A percentile compares a stretch with the other conserved stretches of the same genome.
phyloP scores from a whole-genome alignment of 179 eudicot genomes.

The Vitellaria paradoxa region DNA sequence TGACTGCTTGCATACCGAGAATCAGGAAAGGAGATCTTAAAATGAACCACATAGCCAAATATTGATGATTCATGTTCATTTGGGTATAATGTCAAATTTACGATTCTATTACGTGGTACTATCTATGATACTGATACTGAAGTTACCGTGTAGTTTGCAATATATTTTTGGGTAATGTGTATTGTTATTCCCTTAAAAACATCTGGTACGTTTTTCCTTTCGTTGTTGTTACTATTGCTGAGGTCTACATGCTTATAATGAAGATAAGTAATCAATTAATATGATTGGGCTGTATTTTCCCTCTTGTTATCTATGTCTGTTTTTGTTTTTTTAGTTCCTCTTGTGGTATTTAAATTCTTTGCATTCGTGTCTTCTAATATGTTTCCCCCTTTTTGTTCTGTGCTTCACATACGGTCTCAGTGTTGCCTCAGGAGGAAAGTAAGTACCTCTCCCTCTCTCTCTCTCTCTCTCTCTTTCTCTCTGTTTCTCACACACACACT shows the following conservation, averaged over 20 bases:
- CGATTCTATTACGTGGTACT: too few species aligned
- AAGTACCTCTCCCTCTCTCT: slow-evolving; percentile 31
- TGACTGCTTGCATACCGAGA: too few species aligned
- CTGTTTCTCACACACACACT: too few species aligned
- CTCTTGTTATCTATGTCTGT: neutral
- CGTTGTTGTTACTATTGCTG: neutral
- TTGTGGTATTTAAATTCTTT: slow-evolving; percentile 12
- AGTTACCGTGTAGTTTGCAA: too few species aligned
- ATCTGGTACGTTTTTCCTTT: neutral
- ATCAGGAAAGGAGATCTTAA: too few species aligned
- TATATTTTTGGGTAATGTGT: neutral
- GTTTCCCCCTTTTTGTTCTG: slow-evolving; percentile 29
- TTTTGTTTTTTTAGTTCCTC: slow-evolving; percentile 11
- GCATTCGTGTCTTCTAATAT: slow-evolving; percentile 14
- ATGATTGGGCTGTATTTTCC: neutral
- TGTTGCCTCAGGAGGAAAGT: slow-evolving; percentile 88
- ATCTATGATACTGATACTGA: too few species aligned
- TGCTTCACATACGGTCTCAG: slow-evolving; percentile 38
- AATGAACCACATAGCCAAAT: too few species aligned
- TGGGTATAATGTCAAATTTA: too few species aligned
- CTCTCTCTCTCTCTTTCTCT: neutral
- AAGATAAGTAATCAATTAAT: neutral
- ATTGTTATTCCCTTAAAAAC: neutral
- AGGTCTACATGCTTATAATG: neutral
- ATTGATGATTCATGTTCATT: too few species aligned